Conservation (phyloP, 768 basidiomycete genomes). For the Pleurotus salmoneostramineus region DNA sequence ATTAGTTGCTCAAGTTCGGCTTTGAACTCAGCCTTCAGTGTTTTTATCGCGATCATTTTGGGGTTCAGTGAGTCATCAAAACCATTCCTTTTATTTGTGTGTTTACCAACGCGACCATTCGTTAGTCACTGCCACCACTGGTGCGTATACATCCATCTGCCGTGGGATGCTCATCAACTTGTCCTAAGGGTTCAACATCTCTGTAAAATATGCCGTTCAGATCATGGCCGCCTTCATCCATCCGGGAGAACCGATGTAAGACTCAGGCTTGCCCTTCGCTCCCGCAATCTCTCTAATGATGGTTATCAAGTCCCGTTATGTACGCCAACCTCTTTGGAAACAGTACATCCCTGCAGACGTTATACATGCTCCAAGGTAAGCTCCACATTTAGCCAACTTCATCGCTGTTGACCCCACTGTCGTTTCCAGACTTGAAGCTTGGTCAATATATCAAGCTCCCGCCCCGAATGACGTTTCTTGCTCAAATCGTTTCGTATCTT, state of each 20-base stretch:
- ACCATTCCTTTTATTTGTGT: too few relatives aligned
- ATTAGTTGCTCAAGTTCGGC: not conserved
- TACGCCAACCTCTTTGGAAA: slow-evolving; percentile 54
- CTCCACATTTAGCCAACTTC: not conserved
- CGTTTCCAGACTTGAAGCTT: slow-evolving; percentile 39
- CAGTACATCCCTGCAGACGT: slow-evolving; percentile 47
- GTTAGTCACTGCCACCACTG: slow-evolving; percentile 35
- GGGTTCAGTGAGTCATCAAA: slow-evolving; percentile 32
- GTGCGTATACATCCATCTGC: not conserved
- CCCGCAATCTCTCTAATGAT: not conserved
- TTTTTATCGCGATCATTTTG: slow-evolving; percentile 32
- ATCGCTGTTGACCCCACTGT: not conserved
- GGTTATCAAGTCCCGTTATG: slow-evolving; percentile 38
- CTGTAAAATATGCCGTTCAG: slow-evolving; percentile 46
- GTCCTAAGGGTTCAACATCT: slow-evolving; percentile 32
- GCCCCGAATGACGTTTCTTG: slow-evolving; percentile 42
- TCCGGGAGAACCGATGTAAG: slow-evolving; percentile 42
- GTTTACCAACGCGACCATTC: not conserved
- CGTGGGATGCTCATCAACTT: not conserved
- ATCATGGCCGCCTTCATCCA: slow-evolving; percentile 49
- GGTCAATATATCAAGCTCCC: slow-evolving; percentile 55
- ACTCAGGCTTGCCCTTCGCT: not conserved
- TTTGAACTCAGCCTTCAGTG: slow-evolving; percentile 19
- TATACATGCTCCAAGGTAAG: slow-evolving; percentile 46
- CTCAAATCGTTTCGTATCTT: slow-evolving; percentile 33